Percentiles rank a stretch among this genome's conserved stretches.
phyloP scores from a whole-genome alignment of 1,139 yeast genomes.

The Hyphopichia pseudoburtonii region DNA sequence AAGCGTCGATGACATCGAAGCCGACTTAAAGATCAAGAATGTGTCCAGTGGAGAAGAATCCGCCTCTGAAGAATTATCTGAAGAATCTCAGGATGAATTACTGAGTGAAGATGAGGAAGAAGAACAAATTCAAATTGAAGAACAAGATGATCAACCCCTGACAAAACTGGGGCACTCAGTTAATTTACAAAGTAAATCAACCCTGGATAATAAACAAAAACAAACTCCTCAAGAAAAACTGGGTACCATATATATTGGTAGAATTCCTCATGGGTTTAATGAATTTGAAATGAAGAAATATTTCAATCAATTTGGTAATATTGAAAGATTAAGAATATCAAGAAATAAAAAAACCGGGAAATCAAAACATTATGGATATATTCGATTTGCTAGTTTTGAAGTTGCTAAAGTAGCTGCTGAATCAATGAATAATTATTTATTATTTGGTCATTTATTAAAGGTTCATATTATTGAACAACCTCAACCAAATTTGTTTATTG shows the following conservation, averaged over 20 bases:
- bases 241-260: constrained; percentile 85
- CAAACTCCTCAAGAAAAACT: constrained; percentile 27
- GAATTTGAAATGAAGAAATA: constrained; percentile 79
- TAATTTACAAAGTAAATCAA: constrained; percentile 15
- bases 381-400: constrained; percentile 72
- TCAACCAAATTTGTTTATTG: constrained; percentile 26
- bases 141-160: constrained; percentile 14
- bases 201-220: no score
- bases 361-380: constrained; percentile 89
- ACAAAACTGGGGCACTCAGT: constrained; percentile 23
- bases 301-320: constrained; percentile 86
- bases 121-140: constrained; percentile 17
- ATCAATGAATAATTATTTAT: constrained; percentile 90
- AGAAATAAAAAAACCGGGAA: constrained; percentile 90
- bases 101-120: constrained; percentile 8
- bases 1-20: constrained; percentile 26
- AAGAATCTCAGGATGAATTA: constrained; percentile 20
- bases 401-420: constrained; percentile 91
- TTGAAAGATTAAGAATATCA: constrained; percentile 74
- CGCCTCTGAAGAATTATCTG: constrained; percentile 20
- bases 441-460: constrained; percentile 81
- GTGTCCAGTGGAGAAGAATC: constrained; percentile 12
- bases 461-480: constrained; percentile 54
- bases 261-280: constrained; percentile 90
- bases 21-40: constrained; percentile 24